Percentiles rank a stretch among this genome's conserved stretches.
Conservation (phyloP, 1,139 yeast species). For the Taphrina betulina region DNA sequence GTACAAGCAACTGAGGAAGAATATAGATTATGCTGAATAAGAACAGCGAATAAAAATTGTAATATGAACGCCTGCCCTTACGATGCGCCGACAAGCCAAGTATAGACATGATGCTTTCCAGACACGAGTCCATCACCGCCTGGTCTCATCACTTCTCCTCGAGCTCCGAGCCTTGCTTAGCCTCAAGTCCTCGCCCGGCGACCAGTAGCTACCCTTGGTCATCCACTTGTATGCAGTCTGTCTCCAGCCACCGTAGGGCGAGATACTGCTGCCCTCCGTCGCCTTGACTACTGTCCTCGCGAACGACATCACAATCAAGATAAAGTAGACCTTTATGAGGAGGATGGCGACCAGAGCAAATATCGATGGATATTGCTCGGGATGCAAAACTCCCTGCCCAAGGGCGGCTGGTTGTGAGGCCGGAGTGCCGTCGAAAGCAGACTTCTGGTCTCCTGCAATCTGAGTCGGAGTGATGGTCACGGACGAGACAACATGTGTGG, state of each 20-base stretch:
- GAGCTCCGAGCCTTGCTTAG: slow-evolving; percentile 20
- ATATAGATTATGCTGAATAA: too few species aligned
- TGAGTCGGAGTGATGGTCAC: slow-evolving; percentile 21
- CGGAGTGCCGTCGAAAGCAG: slow-evolving; percentile 28
- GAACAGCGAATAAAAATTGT: too few species aligned
- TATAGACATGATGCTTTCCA: too few species aligned
- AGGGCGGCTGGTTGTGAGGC: slow-evolving; percentile 26
- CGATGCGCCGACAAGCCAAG: too few species aligned
- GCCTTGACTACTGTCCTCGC: slow-evolving; percentile 37
- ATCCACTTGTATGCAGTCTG: neutral
- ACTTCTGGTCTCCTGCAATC: slow-evolving; percentile 6
- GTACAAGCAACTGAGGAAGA: too few species aligned
- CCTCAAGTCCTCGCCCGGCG: neutral
- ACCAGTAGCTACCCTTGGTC: slow-evolving; percentile 15
- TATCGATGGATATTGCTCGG: slow-evolving; percentile 39
- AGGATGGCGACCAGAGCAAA: slow-evolving; percentile 36
- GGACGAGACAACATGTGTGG: slow-evolving; percentile 26
- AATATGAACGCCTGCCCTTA: too few species aligned
- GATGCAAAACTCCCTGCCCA: slow-evolving; percentile 36
- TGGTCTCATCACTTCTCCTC: slow-evolving; percentile 4
- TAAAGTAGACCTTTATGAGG: slow-evolving; percentile 38
- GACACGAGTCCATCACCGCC: slow-evolving; percentile 11
- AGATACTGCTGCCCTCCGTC: neutral
- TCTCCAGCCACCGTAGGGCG: slow-evolving; percentile 1
- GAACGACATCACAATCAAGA: slow-evolving; percentile 38